Conservation (phyloP, 2,329 filamentous ascomycete genomes). For the Pyrenochaeta sp. region DNA sequence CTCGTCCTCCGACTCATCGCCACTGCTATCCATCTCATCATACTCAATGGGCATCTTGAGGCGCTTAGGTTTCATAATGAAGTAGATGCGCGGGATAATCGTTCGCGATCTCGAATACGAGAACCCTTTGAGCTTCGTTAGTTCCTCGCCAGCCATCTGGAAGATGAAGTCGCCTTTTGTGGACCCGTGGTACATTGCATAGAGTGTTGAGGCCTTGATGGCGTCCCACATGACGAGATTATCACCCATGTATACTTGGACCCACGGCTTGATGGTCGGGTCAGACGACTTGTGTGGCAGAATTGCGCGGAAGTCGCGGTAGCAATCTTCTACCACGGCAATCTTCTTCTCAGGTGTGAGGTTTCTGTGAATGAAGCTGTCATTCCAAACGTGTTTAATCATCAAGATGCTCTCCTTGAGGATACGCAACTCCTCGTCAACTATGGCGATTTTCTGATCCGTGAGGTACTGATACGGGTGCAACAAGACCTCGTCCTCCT, state of each 20-base stretch:
- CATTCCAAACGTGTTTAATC: constrained; percentile 16
- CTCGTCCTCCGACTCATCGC: constrained; percentile 21
- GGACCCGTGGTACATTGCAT: constrained; percentile 28
- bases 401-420: constrained; percentile 1
- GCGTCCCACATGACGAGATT: constrained; percentile 50
- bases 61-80: constrained; percentile 42
- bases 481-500: constrained; percentile 25
- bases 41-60: constrained; percentile 23
- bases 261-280: constrained; percentile 16
- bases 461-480: constrained; percentile 13
- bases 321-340: constrained; percentile 23
- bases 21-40: constrained; percentile 16
- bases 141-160: constrained; percentile 50
- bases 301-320: constrained; percentile 26
- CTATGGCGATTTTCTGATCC: neutral
- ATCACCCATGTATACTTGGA: constrained; percentile 18
- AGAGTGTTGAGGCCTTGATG: constrained; percentile 56
- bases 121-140: constrained; percentile 47
- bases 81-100: constrained; percentile 31
- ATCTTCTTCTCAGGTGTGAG: constrained; percentile 15
- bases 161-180: constrained; percentile 43
- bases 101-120: constrained; percentile 7
- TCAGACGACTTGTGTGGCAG: constrained; percentile 19
- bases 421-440: constrained; percentile 19
- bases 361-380: constrained; percentile 1